Evolutionary conservation across 495 filamentous ascomycete species (phyloP).

Genomic region (Aspergillus heteromorphus): DNA sequence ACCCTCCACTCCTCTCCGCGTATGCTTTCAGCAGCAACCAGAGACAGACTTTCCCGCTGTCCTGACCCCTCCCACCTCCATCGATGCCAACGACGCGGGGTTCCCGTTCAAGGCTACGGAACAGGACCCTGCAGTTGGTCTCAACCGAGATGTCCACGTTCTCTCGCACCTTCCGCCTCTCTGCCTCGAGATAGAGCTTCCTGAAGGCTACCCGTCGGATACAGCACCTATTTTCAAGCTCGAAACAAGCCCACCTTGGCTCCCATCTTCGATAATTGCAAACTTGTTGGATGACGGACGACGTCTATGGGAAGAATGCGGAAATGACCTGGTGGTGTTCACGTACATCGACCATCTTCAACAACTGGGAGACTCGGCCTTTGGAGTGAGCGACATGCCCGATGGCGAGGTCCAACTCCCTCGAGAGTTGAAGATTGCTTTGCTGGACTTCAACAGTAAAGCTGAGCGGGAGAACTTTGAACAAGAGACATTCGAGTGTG

Average conservation of each 20-base stretch:
- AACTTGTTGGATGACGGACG: conserved; percentile 56
- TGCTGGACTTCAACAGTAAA: conserved; percentile 76
- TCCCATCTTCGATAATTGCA: conserved; percentile 52
- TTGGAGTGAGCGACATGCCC: conserved; percentile 57
- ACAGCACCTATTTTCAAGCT: conserved; percentile 63
- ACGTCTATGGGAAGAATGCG: conserved; percentile 77
- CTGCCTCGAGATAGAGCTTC: conserved; percentile 61
- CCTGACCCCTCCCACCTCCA: conserved; percentile 43
- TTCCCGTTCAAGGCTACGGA: conserved; percentile 20
- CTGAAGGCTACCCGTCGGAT: conserved; percentile 67
- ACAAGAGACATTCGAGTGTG: conserved; percentile 81
- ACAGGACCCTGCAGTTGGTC: conserved; percentile 9
- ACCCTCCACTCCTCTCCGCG: conserved; percentile 60
- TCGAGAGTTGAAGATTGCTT: conserved; percentile 58
- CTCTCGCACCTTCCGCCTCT: conserved; percentile 76
- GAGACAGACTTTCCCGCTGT: conserved; percentile 35
- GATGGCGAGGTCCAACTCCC: conserved; percentile 37
- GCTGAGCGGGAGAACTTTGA: conserved; percentile 71
- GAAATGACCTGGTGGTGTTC: conserved; percentile 70
- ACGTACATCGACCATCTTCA: conserved; percentile 84
- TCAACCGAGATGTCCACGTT: conserved; percentile 49
- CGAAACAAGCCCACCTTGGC: conserved; percentile 63
- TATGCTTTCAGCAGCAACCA: conserved; percentile 58
- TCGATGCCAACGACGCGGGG: conserved; percentile 27
- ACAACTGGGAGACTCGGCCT: conserved; percentile 69